Evolutionary conservation across 768 basidiomycete genomes (phyloP).

Genomic region (Lactarius tabidus): DNA sequence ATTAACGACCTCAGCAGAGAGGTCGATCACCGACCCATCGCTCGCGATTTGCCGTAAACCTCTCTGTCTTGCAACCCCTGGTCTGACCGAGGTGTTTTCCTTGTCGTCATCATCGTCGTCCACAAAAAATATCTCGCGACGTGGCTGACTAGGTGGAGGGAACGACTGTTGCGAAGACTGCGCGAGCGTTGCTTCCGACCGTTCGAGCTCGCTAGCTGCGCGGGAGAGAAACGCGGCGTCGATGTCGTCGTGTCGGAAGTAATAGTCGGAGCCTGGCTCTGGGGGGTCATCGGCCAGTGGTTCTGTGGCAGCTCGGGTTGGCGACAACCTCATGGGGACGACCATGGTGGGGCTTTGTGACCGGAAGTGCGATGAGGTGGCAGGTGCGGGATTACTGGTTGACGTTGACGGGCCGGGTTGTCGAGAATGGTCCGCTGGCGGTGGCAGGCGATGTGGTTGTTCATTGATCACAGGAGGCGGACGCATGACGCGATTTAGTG

Average conservation of each 20-base stretch:
- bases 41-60: slow-evolving; percentile 27
- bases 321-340: slow-evolving; percentile 10
- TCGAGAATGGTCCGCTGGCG: background rate
- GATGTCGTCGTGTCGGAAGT: slow-evolving; percentile 36
- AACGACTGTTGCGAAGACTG: slow-evolving; percentile 16
- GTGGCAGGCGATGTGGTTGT: background rate
- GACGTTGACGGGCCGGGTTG: background rate
- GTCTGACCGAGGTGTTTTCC: slow-evolving; percentile 54
- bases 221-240: slow-evolving; percentile 41
- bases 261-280: slow-evolving; percentile 30
- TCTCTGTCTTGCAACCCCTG: slow-evolving; percentile 47
- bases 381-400: background rate
- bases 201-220: slow-evolving; percentile 34
- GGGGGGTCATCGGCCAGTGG: slow-evolving; percentile 17
- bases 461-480: background rate
- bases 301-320: slow-evolving; percentile 14
- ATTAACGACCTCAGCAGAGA: slow-evolving; percentile 42
- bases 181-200: slow-evolving; percentile 25
- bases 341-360: background rate
- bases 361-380: slow-evolving; percentile 12
- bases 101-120: slow-evolving; percentile 53
- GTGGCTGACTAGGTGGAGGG: slow-evolving; percentile 15
- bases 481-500: background rate
- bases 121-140: slow-evolving; percentile 40
- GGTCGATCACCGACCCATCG: slow-evolving; percentile 46